Base-by-base conservation (phyloP, 2,329 filamentous ascomycete species). In the Nemania serpens region DNA sequence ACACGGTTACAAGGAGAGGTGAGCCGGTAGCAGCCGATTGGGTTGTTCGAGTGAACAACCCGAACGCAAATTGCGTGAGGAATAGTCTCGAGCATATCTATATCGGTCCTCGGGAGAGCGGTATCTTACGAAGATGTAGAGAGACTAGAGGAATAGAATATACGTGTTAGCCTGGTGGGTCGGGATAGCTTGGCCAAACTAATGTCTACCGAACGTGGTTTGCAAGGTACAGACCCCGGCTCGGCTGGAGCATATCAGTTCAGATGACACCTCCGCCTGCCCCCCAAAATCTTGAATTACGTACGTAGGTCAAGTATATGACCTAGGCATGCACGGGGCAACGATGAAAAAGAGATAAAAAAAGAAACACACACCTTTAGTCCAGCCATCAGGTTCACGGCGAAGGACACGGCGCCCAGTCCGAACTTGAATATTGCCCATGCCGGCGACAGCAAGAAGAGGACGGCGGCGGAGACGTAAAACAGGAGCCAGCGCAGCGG, bases 101-200 rank as follows among this genome's bases (percentile, higher is more conserved):
- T 29, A 29, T 46, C 11, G 15, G 22, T 18, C 9, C 20, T 48
- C 33, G 15, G 20, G 42, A 52, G 25, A 29, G 25, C 7, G 25
- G 25, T 34, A 10, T 42, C 73, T 70, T 73, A 74, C 73, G 51
- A 70, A 74, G 55, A 73, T 67, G 46, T 73, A 74, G 11, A 74
- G 62, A 57, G 71, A 71, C 73, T 74, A 46, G 54, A 7, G 3
- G 7, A 7, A 29, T 7, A 29, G 25, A 34, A 52, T 37, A 47
- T 9, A 39, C 12, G 15, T 22, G 11, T 61, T 53, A 63, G 60
- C 58, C 12, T 43, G 10, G 33, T 17, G 34, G n/a, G 29, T 34
- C 9, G 39, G n/a, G n/a, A n/a, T 7, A 4, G 25, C 25, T 29
- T 7, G 25, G 25, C 25, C 7, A 29, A 7, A 29, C 25, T 29